Evolutionary conservation across 2,329 filamentous ascomycete species (phyloP).

Genomic region (Aspergillus pseudoviridinutans): DNA sequence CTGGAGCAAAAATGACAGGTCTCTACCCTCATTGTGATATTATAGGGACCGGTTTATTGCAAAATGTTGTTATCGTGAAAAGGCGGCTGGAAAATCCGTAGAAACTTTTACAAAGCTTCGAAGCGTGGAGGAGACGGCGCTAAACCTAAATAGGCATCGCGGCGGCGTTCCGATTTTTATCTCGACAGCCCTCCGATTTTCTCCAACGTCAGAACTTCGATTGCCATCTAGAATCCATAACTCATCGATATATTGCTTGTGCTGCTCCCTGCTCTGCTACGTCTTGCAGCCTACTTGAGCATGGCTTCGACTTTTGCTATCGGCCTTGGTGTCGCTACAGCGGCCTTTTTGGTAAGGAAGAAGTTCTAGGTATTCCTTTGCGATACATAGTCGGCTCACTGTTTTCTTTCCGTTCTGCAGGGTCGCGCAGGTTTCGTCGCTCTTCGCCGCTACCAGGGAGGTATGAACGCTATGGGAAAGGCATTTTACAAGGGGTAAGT

Average conservation of each 20-base stretch:
- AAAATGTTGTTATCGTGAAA: slow-evolving; percentile 9
- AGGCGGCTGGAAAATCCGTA: slow-evolving; percentile 14
- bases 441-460: slow-evolving; percentile 68
- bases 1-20: slow-evolving; percentile 67
- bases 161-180: slow-evolving; percentile 35
- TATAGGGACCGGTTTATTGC: neutral
- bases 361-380: neutral
- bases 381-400: slow-evolving; percentile 3
- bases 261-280: slow-evolving; percentile 3
- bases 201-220: slow-evolving; percentile 12
- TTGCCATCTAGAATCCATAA: neutral
- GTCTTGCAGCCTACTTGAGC: neutral
- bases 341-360: slow-evolving; percentile 73
- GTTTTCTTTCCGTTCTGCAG: slow-evolving; percentile 45
- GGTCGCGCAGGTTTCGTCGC: slow-evolving; percentile 90
- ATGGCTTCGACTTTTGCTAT: slow-evolving; percentile 44
- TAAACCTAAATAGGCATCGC: slow-evolving; percentile 30
- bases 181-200: slow-evolving; percentile 19
- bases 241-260: slow-evolving; percentile 7
- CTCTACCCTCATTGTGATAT: slow-evolving; percentile 41
- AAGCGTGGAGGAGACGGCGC: slow-evolving; percentile 27
- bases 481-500: slow-evolving; percentile 83
- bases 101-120: slow-evolving; percentile 14
- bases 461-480: slow-evolving; percentile 74
- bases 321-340: slow-evolving; percentile 45